These are phyloP conservation scores for Pseudocercospora fuligena DNA, from an alignment of 2,329 filamentous ascomycete species.

Conservation along the genomic window DNA sequence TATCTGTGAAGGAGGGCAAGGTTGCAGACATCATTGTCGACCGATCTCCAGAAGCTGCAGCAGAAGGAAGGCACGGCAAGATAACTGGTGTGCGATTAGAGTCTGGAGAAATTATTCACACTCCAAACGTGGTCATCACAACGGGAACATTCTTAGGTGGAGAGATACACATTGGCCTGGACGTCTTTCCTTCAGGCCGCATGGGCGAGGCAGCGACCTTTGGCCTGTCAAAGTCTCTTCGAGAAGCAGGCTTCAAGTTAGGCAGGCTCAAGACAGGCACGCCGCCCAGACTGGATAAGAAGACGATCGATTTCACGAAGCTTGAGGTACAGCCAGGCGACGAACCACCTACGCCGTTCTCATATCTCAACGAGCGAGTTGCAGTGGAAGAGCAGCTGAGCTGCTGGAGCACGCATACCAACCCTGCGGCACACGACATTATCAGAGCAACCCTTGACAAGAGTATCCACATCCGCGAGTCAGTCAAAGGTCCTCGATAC, in stretches of 20 bases:
- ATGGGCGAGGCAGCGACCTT: conserved; percentile 94
- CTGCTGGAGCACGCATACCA: conserved; percentile 90
- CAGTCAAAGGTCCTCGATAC: conserved; percentile 90
- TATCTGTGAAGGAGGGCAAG: conserved; percentile 81
- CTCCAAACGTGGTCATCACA: conserved; percentile 86
- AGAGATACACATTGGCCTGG: conserved; percentile 90
- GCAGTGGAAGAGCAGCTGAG: conserved; percentile 78
- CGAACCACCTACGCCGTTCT: conserved; percentile 85
- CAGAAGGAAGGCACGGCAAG: conserved; percentile 64
- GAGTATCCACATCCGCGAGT: conserved; percentile 94
- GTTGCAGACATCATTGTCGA: conserved; percentile 89
- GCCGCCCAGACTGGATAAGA: conserved; percentile 80
- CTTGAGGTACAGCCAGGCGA: conserved; percentile 81
- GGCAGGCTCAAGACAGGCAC: conserved; percentile 95
- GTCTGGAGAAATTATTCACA: conserved; percentile 80
- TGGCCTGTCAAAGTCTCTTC: conserved; percentile 87
- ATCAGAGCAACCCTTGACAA: conserved; percentile 91
- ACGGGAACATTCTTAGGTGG: conserved; percentile 95
- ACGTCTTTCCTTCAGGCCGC: conserved; percentile 82
- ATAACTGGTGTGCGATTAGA: conserved; percentile 87
- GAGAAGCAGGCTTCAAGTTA: conserved; percentile 84
- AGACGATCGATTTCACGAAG: conserved; percentile 76
- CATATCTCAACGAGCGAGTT: conserved; percentile 81
- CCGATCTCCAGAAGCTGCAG: conserved; percentile 52
- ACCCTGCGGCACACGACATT: conserved; percentile 78